Evolutionary conservation across 1,284 basidiomycete genomes (phyloP).

Genomic region (Puccinia hordei): DNA sequence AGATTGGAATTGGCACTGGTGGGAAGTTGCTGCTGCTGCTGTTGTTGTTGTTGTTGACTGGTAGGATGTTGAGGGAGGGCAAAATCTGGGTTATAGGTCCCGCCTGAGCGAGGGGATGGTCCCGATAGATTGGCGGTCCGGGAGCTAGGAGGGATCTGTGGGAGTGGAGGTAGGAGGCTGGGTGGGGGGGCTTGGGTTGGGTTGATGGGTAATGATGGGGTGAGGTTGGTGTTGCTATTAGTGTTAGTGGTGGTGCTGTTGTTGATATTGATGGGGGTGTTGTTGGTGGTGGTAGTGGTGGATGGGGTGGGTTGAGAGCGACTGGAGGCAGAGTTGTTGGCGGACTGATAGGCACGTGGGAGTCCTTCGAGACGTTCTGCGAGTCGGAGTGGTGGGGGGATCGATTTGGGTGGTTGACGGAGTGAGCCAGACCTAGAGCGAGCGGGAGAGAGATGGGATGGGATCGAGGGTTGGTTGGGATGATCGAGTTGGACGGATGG

Average conservation of each 20-base stretch:
- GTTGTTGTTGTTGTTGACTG: neutral
- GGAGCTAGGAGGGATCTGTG: neutral
- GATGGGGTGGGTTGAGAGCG: constrained; percentile 6
- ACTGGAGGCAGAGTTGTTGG: neutral
- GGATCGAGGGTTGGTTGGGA: constrained; percentile 56
- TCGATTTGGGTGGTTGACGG: constrained; percentile 47
- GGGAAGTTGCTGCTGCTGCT: constrained; percentile 10
- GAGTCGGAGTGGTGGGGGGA: constrained; percentile 43
- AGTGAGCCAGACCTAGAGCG: constrained; percentile 49
- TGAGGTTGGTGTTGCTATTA: neutral
- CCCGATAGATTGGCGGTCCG: constrained; percentile 6
- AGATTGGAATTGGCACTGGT: neutral
- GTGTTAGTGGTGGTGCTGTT: neutral
- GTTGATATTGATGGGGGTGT: neutral
- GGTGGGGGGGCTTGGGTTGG: neutral
- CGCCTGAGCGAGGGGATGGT: constrained; percentile 22
- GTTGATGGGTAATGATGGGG: constrained; percentile 11
- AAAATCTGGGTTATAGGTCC: constrained; percentile 8
- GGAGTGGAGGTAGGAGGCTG: neutral
- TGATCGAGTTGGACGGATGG: constrained; percentile 58
- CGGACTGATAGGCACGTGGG: constrained; percentile 46
- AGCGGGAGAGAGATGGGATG: constrained; percentile 14
- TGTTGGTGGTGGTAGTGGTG: neutral
- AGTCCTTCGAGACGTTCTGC: constrained; percentile 42
- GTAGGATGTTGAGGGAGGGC: constrained; percentile 19